Evolutionary conservation across 2,329 filamentous ascomycete genomes (phyloP).

Genomic region (Colletotrichum sp.): DNA sequence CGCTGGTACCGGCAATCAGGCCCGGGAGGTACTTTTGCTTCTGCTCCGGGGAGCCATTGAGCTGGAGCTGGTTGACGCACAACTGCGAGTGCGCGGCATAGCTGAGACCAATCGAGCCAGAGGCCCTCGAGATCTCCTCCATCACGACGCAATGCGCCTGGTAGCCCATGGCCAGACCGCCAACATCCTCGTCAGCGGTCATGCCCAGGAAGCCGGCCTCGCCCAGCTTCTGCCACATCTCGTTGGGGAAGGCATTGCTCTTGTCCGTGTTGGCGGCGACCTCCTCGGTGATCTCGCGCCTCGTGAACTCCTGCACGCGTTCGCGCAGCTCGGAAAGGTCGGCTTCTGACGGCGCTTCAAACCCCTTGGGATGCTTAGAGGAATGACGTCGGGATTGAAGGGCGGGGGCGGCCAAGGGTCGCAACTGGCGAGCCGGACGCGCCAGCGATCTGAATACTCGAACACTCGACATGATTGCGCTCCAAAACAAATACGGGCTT

Average conservation of each 20-base stretch:
- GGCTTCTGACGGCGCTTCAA: slow-evolving; percentile 70
- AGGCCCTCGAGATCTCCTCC: slow-evolving; percentile 92
- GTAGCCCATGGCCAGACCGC: slow-evolving; percentile 90
- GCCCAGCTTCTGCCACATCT: slow-evolving; percentile 94
- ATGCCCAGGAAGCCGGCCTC: slow-evolving; percentile 91
- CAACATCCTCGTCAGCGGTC: slow-evolving; percentile 91
- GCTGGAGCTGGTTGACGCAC: slow-evolving; percentile 93
- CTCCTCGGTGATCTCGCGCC: slow-evolving; percentile 84
- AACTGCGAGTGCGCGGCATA: slow-evolving; percentile 97
- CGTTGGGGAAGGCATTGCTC: slow-evolving; percentile 84
- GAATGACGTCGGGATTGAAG: slow-evolving; percentile 54
- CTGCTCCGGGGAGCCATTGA: slow-evolving; percentile 83
- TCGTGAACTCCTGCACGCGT: slow-evolving; percentile 86
- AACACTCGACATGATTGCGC: slow-evolving; percentile 43
- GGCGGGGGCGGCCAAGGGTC: slow-evolving; percentile 34
- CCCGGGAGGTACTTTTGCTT: slow-evolving; percentile 82
- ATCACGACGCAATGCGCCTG: slow-evolving; percentile 95
- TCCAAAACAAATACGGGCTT: background rate
- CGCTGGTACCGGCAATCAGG: slow-evolving; percentile 77
- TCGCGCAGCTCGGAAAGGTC: slow-evolving; percentile 84
- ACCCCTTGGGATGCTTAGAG: slow-evolving; percentile 65
- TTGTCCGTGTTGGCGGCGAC: slow-evolving; percentile 84
- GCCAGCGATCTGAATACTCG: slow-evolving; percentile 40
- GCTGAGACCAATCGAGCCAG: slow-evolving; percentile 82
- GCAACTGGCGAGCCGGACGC: slow-evolving; percentile 33